Evolutionary conservation across 805 yeast species (phyloP).

Genomic region (Starmerella roubikii): DNA sequence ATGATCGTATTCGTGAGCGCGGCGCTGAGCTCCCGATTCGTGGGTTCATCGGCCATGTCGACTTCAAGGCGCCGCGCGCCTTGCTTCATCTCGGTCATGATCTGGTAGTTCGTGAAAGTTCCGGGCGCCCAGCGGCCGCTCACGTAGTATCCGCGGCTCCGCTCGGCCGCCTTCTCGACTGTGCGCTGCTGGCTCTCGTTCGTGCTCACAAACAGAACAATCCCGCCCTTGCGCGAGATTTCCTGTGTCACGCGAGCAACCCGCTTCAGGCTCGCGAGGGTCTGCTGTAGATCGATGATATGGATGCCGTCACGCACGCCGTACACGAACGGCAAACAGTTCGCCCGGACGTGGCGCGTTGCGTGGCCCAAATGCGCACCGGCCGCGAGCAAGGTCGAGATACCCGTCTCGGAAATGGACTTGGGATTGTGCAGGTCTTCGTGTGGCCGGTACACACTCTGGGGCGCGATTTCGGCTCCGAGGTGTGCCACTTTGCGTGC

Average conservation of each 20-base stretch:
- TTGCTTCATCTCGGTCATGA: constrained; percentile 39
- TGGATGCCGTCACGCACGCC: constrained; percentile 88
- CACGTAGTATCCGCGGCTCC: constrained; percentile 70
- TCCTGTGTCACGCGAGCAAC: constrained; percentile 80
- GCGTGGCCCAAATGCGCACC: constrained; percentile 94
- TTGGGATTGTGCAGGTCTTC: constrained; percentile 47
- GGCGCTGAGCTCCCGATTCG: constrained; percentile 42
- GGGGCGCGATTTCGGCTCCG: constrained; percentile 48
- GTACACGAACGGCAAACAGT: constrained; percentile 72
- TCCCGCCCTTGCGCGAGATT: constrained; percentile 71
- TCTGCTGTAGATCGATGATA: constrained; percentile 78
- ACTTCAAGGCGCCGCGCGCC: constrained; percentile 44
- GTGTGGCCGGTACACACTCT: constrained; percentile 50
- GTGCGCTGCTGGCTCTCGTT: constrained; percentile 61
- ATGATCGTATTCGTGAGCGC: constrained; percentile 39
- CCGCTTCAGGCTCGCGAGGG: constrained; percentile 57
- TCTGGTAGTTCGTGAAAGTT: constrained; percentile 71
- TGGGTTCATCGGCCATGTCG: constrained; percentile 56
- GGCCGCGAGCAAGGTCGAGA: constrained; percentile 67
- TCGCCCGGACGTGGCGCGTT: constrained; percentile 50
- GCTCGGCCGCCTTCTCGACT: constrained; percentile 63
- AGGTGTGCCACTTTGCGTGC: constrained; percentile 38
- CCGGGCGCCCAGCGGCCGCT: constrained; percentile 89
- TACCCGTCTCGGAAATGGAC: constrained; percentile 41
- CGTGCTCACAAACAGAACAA: constrained; percentile 74